Evolutionary conservation across 164 flowering plant species (phyloP).

Genomic region (Buxus sempervirens): DNA sequence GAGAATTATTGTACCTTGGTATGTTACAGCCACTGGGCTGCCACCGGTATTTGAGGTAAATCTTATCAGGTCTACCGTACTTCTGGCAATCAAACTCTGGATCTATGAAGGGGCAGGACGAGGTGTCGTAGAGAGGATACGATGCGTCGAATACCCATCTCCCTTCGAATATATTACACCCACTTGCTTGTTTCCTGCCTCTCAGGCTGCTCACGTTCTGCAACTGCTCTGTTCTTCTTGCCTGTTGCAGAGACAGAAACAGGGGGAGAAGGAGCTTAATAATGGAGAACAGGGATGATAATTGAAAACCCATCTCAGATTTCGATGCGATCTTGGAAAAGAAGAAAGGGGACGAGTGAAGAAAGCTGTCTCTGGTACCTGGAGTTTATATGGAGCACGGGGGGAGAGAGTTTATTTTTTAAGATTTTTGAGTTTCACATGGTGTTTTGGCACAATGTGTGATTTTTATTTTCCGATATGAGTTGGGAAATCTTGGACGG

Average conservation of each 20-base stretch:
- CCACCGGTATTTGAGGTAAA: slow-evolving; percentile 77
- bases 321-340: slow-evolving; percentile 7
- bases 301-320: slow-evolving; percentile 23
- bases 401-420: neutral
- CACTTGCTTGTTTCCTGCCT: slow-evolving; percentile 24
- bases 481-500: neutral
- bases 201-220: slow-evolving; percentile 4
- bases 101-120: slow-evolving; percentile 75
- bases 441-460: neutral
- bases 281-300: neutral
- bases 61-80: slow-evolving; percentile 66
- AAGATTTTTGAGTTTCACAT: neutral
- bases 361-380: slow-evolving; percentile 4
- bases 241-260: slow-evolving; percentile 11
- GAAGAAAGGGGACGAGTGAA: slow-evolving; percentile 7
- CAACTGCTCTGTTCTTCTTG: slow-evolving; percentile 11
- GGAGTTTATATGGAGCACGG: neutral
- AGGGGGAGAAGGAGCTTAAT: slow-evolving; percentile 5
- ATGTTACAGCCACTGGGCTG: slow-evolving; percentile 63
- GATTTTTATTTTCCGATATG: neutral
- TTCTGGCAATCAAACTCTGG: slow-evolving; percentile 70
- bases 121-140: slow-evolving; percentile 64
- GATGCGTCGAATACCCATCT: slow-evolving; percentile 71
- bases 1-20: slow-evolving; percentile 47
- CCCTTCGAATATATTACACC: slow-evolving; percentile 63